Conservation (phyloP, 352 stramenopile genomes). For the Globisporangium heterothallicum region DNA sequence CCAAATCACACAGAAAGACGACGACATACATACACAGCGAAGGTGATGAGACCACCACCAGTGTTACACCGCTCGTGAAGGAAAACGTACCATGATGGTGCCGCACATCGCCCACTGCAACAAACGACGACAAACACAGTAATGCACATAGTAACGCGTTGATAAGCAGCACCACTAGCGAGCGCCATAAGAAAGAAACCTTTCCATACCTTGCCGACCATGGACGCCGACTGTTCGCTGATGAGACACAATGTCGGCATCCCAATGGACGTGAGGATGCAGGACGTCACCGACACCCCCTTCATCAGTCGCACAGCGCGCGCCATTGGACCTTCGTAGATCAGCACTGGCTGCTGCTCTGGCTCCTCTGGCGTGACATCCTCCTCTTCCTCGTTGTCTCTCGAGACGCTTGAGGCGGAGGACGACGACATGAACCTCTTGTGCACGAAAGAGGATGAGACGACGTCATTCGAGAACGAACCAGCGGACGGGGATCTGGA, state of each 20-base stretch:
- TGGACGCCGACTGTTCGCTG: constrained; percentile 64
- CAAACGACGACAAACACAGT: background rate
- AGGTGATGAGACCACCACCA: background rate
- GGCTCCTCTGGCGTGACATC: constrained; percentile 1
- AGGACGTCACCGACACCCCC: constrained; percentile 81
- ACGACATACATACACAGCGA: too few relatives aligned
- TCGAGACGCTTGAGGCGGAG: background rate
- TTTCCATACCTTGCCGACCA: constrained; percentile 54
- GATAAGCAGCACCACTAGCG: background rate
- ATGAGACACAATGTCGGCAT: constrained; percentile 77
- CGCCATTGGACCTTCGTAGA: constrained; percentile 70
- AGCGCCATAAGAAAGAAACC: background rate
- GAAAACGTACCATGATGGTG: constrained; percentile 63
- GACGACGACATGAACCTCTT: constrained; percentile 8
- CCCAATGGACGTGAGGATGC: constrained; percentile 68
- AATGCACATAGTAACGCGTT: background rate
- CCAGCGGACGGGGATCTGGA: too few relatives aligned
- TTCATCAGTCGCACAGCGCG: constrained; percentile 83
- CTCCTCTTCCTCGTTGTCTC: background rate
- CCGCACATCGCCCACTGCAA: constrained; percentile 80
- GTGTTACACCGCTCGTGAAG: background rate
- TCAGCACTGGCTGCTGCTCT: constrained; percentile 19
- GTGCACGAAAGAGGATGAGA: too few relatives aligned
- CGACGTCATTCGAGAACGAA: too few relatives aligned
- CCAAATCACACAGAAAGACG: too few relatives aligned